Evolutionary conservation across 495 filamentous ascomycete species (phyloP), one percentile per base, ranked within the genome.

Genomic region (Penicillium dipodomyicola): DNA sequence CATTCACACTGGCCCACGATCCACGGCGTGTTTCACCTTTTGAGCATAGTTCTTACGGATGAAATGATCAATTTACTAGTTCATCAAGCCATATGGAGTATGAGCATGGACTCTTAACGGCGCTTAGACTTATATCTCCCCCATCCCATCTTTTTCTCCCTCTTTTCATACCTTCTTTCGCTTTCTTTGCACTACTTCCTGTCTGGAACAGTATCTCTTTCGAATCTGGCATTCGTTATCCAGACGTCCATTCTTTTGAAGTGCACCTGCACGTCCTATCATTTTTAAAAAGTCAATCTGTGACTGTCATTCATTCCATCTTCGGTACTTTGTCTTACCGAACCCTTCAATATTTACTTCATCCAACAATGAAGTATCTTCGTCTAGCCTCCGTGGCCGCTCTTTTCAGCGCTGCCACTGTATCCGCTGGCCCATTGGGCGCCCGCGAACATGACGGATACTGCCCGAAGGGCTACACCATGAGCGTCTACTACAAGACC

Each of bases 21-120:
- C 65, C 62, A 68, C 67, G 67, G 42, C 20, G 19, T 37, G 72
- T 74, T 72, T 74, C 72, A 72, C 65, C 61, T 68, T 69, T 68
- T 5, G 29, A 17, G 14, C 14, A 9, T 11, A 29, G 44, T 47
- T 30, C 25, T 47, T 15, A 47, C 27, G 0, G n/a, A 10, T 47
- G 27, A 47, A 30, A 47, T 47, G 68, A 64, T 59, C 43, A 54
- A 42, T 39, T 42, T 49, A 49, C 44, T 44, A 41, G 49, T 58
- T 35, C 44, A 8, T 35, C 32, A 35, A 19, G 23, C 32, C 23
- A 30, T 48, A 39, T 3, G 35, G 35, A 17, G 35, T 37, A 42
- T 20, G 22, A 45, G 40, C 44, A 48, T 37, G 15, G 43, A 42
- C 15, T 49, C 15, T 19, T 19, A 30, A 19, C 23, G 41, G 19